phyloP scores from a whole-genome alignment of 2,329 filamentous ascomycete genomes.

The Penicillium griseofulvum region DNA sequence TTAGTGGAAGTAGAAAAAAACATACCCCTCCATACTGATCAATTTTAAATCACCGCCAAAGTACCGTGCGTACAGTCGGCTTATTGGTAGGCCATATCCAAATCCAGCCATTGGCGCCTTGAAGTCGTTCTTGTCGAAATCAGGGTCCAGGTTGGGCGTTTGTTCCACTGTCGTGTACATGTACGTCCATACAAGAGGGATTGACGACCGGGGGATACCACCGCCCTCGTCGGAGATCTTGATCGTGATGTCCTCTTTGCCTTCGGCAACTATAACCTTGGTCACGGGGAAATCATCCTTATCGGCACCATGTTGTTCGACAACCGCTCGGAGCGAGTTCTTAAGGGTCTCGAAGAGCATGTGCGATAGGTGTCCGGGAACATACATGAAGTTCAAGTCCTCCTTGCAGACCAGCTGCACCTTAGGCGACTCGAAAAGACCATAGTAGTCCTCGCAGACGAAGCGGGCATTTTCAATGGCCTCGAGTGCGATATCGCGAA shows the following conservation, averaged over 20 bases:
- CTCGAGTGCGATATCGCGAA: slow-evolving; percentile 89
- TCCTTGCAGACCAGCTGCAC: slow-evolving; percentile 95
- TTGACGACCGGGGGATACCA: slow-evolving; percentile 86
- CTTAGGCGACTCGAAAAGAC: slow-evolving; percentile 92
- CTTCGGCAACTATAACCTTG: slow-evolving; percentile 96
- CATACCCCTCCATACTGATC: slow-evolving; percentile 99
- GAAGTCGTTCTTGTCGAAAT: slow-evolving; percentile 99
- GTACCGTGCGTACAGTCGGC: slow-evolving; percentile 88
- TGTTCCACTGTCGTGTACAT: slow-evolving; percentile 99
- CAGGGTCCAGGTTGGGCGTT: slow-evolving; percentile 89
- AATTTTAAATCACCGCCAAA: slow-evolving; percentile 96
- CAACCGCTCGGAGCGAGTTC: slow-evolving; percentile 94
- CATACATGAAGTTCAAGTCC: slow-evolving; percentile 98
- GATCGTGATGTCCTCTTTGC: slow-evolving; percentile 98
- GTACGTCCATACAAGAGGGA: slow-evolving; percentile 99
- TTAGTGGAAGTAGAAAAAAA: slow-evolving; percentile 16
- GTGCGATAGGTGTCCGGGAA: slow-evolving; percentile 95
- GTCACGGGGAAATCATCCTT: slow-evolving; percentile 95
- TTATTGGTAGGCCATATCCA: slow-evolving; percentile 95
- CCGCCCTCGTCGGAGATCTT: slow-evolving; percentile 97
- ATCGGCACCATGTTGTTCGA: slow-evolving; percentile 91
- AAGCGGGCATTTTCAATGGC: slow-evolving; percentile 99
- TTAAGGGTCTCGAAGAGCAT: slow-evolving; percentile 99
- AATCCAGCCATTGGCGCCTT: slow-evolving; percentile 99
- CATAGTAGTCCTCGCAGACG: slow-evolving; percentile 98